Conservation (phyloP, 2,329 filamentous ascomycete species). For the Ceratocystiopsis minuta region DNA sequence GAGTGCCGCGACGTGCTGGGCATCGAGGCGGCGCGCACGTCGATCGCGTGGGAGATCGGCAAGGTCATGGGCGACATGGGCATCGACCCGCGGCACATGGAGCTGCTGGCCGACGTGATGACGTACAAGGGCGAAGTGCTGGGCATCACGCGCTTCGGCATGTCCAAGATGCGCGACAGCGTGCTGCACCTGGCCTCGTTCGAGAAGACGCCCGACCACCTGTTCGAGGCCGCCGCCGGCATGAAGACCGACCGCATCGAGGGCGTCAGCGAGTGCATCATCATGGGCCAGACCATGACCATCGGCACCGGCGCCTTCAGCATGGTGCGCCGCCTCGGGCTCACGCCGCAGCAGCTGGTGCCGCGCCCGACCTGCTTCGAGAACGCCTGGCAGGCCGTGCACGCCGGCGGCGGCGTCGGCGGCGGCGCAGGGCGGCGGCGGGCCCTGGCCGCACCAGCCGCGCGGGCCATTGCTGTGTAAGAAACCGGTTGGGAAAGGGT, state of each 20-base stretch:
- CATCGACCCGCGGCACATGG: slow-evolving; percentile 96
- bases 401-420: not conserved
- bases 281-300: slow-evolving; percentile 89
- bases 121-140: slow-evolving; percentile 96
- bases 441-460: no score
- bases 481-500: not conserved
- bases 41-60: slow-evolving; percentile 76
- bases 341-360: slow-evolving; percentile 39
- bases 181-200: slow-evolving; percentile 90
- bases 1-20: slow-evolving; percentile 76
- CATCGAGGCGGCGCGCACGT: slow-evolving; percentile 81
- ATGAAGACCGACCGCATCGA: slow-evolving; percentile 89
- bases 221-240: slow-evolving; percentile 83
- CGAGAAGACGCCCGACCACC: slow-evolving; percentile 93
- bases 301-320: slow-evolving; percentile 87
- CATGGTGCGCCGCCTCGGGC: slow-evolving; percentile 59
- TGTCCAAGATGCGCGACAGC: slow-evolving; percentile 89
- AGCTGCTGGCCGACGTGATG: slow-evolving; percentile 94
- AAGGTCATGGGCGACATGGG: slow-evolving; percentile 85
- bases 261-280: slow-evolving; percentile 91
- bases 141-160: slow-evolving; percentile 87
- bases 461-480: no score
- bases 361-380: slow-evolving; percentile 52
- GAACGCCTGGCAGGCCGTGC: slow-evolving; percentile 33
- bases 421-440: no score